phyloP scores from a whole-genome alignment of 495 filamentous ascomycete genomes.

The Barbatosphaeria neglecta region DNA sequence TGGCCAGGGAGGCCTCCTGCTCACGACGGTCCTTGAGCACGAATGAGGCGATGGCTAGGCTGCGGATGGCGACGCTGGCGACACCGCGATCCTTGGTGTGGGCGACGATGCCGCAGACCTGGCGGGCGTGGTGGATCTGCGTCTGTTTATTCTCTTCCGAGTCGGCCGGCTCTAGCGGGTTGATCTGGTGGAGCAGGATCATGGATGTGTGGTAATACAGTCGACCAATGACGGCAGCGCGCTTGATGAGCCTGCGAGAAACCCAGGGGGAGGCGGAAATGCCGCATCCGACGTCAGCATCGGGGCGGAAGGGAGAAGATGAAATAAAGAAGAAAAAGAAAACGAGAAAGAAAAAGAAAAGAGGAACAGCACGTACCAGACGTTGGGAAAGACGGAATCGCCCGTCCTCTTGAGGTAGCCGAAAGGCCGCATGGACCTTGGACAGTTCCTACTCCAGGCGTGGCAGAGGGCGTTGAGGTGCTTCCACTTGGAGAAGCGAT shows the following conservation, averaged over 20 bases:
- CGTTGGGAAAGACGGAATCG: constrained; percentile 72
- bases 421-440: constrained; percentile 79
- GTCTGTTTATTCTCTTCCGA: constrained; percentile 57
- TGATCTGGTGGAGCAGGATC: constrained; percentile 65
- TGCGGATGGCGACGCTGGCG: constrained; percentile 63
- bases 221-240: constrained; percentile 65
- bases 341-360: background rate
- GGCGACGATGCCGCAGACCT: constrained; percentile 79
- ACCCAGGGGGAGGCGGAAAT: no score
- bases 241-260: constrained; percentile 64
- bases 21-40: constrained; percentile 55
- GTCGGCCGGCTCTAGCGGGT: constrained; percentile 45
- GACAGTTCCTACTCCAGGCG: constrained; percentile 64
- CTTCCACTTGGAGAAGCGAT: constrained; percentile 65
- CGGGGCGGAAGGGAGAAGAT: constrained; percentile 7
- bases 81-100: constrained; percentile 74
- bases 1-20: constrained; percentile 72
- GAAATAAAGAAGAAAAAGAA: background rate
- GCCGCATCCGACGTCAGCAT: background rate
- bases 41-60: constrained; percentile 68
- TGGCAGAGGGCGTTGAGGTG: constrained; percentile 63
- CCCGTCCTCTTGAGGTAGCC: constrained; percentile 56
- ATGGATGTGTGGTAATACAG: constrained; percentile 88
- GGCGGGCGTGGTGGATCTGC: constrained; percentile 59
- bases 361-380: constrained; percentile 49